Conservation (phyloP, 495 filamentous ascomycete genomes). For the Apodospora peruviana region DNA sequence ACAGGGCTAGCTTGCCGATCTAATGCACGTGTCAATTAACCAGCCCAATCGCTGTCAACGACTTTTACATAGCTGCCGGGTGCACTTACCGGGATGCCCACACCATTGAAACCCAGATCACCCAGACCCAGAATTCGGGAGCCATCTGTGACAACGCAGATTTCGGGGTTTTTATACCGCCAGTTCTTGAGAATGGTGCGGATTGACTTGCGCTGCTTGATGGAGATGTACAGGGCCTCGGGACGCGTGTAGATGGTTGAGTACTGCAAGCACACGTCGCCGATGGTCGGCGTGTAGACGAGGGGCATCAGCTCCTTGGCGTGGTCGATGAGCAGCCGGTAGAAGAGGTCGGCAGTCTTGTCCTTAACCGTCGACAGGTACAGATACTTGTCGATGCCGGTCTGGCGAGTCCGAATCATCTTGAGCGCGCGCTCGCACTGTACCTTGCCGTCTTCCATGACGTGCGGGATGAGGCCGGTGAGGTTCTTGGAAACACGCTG, state of each 20-base stretch:
- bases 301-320: slow-evolving; percentile 87
- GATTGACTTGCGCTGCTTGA: slow-evolving; percentile 80
- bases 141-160: slow-evolving; percentile 95
- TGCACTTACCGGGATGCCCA: slow-evolving; percentile 86
- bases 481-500: slow-evolving; percentile 52
- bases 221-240: slow-evolving; percentile 91
- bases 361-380: slow-evolving; percentile 85
- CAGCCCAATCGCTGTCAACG: background rate
- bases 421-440: slow-evolving; percentile 53
- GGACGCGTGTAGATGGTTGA: slow-evolving; percentile 93
- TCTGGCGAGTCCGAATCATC: slow-evolving; percentile 68
- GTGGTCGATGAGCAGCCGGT: slow-evolving; percentile 85
- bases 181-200: slow-evolving; percentile 81
- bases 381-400: slow-evolving; percentile 86
- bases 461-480: slow-evolving; percentile 52
- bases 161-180: slow-evolving; percentile 83
- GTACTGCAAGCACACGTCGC: slow-evolving; percentile 93
- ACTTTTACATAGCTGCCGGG: slow-evolving; percentile 2
- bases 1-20: slow-evolving; percentile 84
- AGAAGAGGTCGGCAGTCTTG: slow-evolving; percentile 91
- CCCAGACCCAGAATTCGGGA: slow-evolving; percentile 94
- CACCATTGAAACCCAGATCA: slow-evolving; percentile 94
- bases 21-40: slow-evolving; percentile 28
- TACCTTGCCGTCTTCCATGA: slow-evolving; percentile 47
- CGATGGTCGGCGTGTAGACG: slow-evolving; percentile 96